A percentile compares a stretch with the other conserved stretches of the same genome.
Conservation (phyloP, 2,329 filamentous ascomycete species). For the Trichophyton mentagrophytes region DNA sequence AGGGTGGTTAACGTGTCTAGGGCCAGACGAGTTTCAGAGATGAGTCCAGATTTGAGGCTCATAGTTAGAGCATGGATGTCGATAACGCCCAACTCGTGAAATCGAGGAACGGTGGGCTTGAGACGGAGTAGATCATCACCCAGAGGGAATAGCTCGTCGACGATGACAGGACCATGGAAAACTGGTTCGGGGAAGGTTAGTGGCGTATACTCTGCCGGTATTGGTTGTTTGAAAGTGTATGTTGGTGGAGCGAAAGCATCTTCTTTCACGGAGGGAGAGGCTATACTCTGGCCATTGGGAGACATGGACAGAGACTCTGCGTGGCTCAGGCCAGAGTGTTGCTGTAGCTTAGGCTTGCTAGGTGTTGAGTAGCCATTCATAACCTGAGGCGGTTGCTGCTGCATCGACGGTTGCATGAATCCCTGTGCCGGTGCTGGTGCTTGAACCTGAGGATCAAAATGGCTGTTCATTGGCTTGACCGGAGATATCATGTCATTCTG, state of each 20-base stretch:
- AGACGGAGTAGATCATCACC: constrained; percentile 54
- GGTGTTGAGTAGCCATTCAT: neutral
- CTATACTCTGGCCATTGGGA: constrained; percentile 15
- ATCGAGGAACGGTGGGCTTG: constrained; percentile 61
- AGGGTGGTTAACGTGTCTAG: constrained; percentile 69
- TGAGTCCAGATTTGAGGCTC: constrained; percentile 79
- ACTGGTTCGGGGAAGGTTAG: constrained; percentile 38
- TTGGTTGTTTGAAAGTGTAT: constrained; percentile 7
- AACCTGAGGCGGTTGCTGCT: constrained; percentile 8
- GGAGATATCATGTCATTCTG: constrained; percentile 23
- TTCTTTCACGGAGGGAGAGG: constrained; percentile 14
- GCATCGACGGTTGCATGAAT: constrained; percentile 1
- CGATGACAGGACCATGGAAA: constrained; percentile 59
- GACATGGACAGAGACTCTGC: constrained; percentile 17
- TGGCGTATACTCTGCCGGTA: constrained; percentile 34
- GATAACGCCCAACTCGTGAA: constrained; percentile 71
- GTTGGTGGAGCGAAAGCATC: constrained; percentile 8
- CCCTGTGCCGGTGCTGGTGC: neutral
- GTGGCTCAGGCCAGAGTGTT: constrained; percentile 18
- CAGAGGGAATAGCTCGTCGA: constrained; percentile 51
- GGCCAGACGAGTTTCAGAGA: constrained; percentile 77
- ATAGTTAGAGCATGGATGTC: constrained; percentile 83
- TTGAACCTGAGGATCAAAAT: constrained; percentile 28
- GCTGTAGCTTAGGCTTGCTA: constrained; percentile 8
- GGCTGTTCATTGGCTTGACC: constrained; percentile 39